Base-by-base conservation (phyloP, 345 rosid species). In the Aquilaria sinensis region DNA sequence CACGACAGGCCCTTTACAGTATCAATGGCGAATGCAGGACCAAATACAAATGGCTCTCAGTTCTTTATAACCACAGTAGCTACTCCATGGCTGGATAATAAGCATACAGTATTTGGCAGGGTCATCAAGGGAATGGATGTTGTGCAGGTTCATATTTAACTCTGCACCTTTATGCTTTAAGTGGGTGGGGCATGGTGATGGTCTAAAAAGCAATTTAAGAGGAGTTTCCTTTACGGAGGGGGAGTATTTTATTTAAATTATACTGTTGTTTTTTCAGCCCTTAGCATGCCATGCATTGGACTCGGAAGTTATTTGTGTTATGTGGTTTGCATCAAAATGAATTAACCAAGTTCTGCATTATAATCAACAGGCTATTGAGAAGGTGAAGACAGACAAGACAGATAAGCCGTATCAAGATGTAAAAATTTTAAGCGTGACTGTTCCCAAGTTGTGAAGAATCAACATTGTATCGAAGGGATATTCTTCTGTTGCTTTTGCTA, bases 11-110 rank as follows among this genome's bases (percentile, higher is more conserved):
- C 99, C 11, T 90, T 90, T 81, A 90, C 97, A 0, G 70, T 91
- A 56, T 94, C 97, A 2, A 90, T 90, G 97, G 97, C 96, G 62
- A 94, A 90, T 72, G 97, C 97, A 23, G 96, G 93, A 50, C 86
- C 81, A 60, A 94, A 88, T 76, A 81, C 97, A 41, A 94, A 90
- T 60, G 97, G 99, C 57, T 87, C 97, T 0, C 97, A 91, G 72
- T 85, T 94, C 78, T 94, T 94, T 60, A 83, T 94, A 72, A 91
- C 99, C 64, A 88, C 99, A 2, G 97, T 88, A 65, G 97, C 99
- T 37, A 95, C 99, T 16, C 94, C 96, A 12, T 95, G 99, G 99
- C 79, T 89, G 76, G 97, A 91, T 79, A 91, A 88, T 75, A 91
- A 89, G 81, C 96, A 95, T 70, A 91, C 96, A 0, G 97, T 95